Percentiles rank a stretch among this genome's conserved stretches.
Evolutionary conservation across 352 stramenopile species (phyloP).

Genomic region (Elongisporangium senticosum): DNA sequence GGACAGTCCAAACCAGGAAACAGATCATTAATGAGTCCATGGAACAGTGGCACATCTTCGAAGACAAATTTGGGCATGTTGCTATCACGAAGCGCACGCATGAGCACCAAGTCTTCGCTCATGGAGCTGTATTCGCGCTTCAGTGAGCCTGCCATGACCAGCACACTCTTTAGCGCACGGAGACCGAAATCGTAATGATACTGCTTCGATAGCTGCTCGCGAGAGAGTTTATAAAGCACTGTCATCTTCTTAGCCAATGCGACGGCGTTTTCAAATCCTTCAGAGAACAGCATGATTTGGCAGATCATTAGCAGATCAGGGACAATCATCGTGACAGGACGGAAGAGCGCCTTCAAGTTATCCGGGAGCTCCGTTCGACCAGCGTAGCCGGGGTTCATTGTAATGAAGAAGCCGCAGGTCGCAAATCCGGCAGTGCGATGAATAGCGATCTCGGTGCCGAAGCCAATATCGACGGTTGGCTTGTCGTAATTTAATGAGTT

Average conservation of each 20-base stretch:
- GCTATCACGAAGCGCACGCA: slow-evolving; percentile 91
- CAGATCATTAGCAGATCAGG: slow-evolving; percentile 90
- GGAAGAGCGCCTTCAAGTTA: slow-evolving; percentile 92
- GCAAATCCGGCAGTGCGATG: slow-evolving; percentile 90
- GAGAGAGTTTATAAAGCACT: slow-evolving; percentile 94
- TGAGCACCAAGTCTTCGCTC: slow-evolving; percentile 93
- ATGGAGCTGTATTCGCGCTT: slow-evolving; percentile 92
- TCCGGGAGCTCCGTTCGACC: slow-evolving; percentile 89
- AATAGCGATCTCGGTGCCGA: slow-evolving; percentile 88
- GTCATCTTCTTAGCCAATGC: slow-evolving; percentile 92
- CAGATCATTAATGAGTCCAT: slow-evolving; percentile 93
- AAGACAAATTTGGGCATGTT: slow-evolving; percentile 98
- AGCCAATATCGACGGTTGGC: slow-evolving; percentile 88
- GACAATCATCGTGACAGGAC: slow-evolving; percentile 92
- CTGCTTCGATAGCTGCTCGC: slow-evolving; percentile 93
- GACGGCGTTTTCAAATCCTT: slow-evolving; percentile 90
- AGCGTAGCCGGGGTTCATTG: slow-evolving; percentile 93
- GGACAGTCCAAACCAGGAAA: slow-evolving; percentile 93
- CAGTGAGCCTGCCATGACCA: slow-evolving; percentile 91
- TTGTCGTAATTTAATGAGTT: slow-evolving; percentile 91
- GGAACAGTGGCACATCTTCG: slow-evolving; percentile 93
- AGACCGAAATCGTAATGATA: slow-evolving; percentile 96
- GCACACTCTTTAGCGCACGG: slow-evolving; percentile 89
- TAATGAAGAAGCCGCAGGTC: slow-evolving; percentile 94
- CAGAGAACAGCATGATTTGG: slow-evolving; percentile 93